These are phyloP conservation scores for Novymonas esmeraldas DNA, from an alignment of 208 protist species.

Conservation along the genomic window DNA sequence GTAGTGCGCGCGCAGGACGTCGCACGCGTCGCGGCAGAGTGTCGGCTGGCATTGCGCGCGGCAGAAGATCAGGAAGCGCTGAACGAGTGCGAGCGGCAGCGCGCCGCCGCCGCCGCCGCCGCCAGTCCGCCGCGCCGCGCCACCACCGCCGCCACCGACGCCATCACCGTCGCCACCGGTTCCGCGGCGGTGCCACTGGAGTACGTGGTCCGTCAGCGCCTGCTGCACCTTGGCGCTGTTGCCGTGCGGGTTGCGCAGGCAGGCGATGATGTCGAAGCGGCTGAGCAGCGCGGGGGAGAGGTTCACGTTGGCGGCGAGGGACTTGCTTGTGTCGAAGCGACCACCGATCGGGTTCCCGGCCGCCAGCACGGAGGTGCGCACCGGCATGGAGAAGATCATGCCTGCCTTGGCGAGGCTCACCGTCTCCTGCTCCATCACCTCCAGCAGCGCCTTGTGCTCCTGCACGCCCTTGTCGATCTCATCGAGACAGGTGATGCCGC, in stretches of 20 bases:
- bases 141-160: not conserved
- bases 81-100: conserved; percentile 63
- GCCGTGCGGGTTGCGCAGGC: conserved; percentile 56
- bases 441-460: conserved; percentile 98
- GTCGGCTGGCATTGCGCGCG: conserved; percentile 68
- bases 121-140: not conserved
- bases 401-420: conserved; percentile 99
- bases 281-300: conserved; percentile 95
- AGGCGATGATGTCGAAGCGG: conserved; percentile 99
- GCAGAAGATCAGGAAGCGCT: conserved; percentile 75
- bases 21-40: conserved; percentile 57
- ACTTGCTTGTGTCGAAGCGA: conserved; percentile 92
- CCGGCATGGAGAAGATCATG: conserved; percentile 96
- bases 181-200: conserved; percentile 72
- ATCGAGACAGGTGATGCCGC: conserved; percentile 99
- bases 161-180: not conserved
- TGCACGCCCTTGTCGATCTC: conserved; percentile 98
- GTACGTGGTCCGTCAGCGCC: conserved; percentile 95
- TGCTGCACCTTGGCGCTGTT: conserved; percentile 26
- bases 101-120: conserved; percentile 16
- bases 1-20: conserved; percentile 71
- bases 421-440: conserved; percentile 99
- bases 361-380: conserved; percentile 96
- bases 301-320: conserved; percentile 96
- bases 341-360: conserved; percentile 98